phyloP scores from a whole-genome alignment of 108 stramenopile species.

The Halocafeteria seosinensis region DNA sequence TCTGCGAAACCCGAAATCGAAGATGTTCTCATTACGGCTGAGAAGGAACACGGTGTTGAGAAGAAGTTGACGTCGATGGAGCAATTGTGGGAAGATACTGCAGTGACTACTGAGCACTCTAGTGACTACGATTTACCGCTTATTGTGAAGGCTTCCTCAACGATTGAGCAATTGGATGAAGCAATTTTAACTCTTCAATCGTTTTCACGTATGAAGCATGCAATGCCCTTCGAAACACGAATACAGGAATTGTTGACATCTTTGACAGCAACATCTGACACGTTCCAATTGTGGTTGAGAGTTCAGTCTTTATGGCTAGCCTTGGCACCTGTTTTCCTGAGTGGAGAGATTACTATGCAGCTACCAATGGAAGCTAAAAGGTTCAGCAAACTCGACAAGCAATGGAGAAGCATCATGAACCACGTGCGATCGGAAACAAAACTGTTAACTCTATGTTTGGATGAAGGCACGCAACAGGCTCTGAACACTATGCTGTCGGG shows the following conservation, averaged over 20 bases:
- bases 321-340: slow-evolving; percentile 45
- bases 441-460: slow-evolving; percentile 23
- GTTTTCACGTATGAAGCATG: slow-evolving; percentile 34
- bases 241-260: slow-evolving; percentile 20
- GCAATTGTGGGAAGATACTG: background rate
- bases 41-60: background rate
- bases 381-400: slow-evolving; percentile 46
- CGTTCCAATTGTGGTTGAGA: slow-evolving; percentile 40
- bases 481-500: slow-evolving; percentile 39
- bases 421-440: slow-evolving; percentile 21
- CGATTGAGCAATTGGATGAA: slow-evolving; percentile 43
- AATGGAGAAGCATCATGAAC: slow-evolving; percentile 35
- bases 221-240: slow-evolving; percentile 22
- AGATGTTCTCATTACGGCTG: too few relatives aligned
- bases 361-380: slow-evolving; percentile 46
- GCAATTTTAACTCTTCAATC: slow-evolving; percentile 40
- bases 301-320: slow-evolving; percentile 42
- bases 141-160: slow-evolving; percentile 4
- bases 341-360: slow-evolving; percentile 49
- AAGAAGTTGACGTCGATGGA: background rate
- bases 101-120: background rate
- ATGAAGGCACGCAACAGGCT: slow-evolving; percentile 30
- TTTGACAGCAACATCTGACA: too few relatives aligned
- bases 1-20: too few relatives aligned
- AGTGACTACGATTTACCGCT: background rate